Evolutionary conservation across 2,329 filamentous ascomycete genomes (phyloP).

Genomic region (Aspergillus sp.): DNA sequence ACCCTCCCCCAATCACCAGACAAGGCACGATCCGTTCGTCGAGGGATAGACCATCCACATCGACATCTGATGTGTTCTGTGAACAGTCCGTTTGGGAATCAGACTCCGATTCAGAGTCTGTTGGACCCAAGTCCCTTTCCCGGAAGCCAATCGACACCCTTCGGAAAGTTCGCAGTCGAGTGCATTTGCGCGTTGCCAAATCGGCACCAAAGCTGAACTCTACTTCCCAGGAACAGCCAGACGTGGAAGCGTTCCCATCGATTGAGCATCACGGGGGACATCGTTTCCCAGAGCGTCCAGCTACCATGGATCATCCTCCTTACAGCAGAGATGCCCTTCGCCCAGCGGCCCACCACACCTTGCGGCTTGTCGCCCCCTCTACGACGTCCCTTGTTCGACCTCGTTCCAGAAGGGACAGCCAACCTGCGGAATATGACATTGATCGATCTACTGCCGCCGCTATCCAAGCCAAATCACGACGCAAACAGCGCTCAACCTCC

Average conservation of each 20-base stretch:
- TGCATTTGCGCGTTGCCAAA: conserved; percentile 34
- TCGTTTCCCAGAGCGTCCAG: conserved; percentile 12
- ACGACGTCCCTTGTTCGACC: conserved; percentile 27
- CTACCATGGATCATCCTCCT: conserved; percentile 14
- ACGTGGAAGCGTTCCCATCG: conserved; percentile 23
- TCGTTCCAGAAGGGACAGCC: conserved; percentile 21
- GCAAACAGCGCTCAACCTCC: conserved; percentile 25
- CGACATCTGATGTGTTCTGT: conserved; percentile 25
- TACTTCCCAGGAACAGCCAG: conserved; percentile 13
- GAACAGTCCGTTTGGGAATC: conserved; percentile 39
- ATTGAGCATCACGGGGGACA: conserved; percentile 20
- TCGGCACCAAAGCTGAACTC: conserved; percentile 28
- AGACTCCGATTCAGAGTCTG: conserved; percentile 32
- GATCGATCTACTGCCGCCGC: conserved; percentile 32
- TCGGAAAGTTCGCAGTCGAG: conserved; percentile 36
- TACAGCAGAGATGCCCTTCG: conserved; percentile 21
- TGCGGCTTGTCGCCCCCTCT: conserved; percentile 33
- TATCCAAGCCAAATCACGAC: conserved; percentile 29
- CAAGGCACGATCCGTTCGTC: conserved; percentile 21
- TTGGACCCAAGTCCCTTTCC: conserved; percentile 30
- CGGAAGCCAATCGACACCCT: conserved; percentile 34
- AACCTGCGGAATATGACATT: conserved; percentile 20
- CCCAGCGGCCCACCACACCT: conserved; percentile 21
- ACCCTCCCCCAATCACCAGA: conserved; percentile 27
- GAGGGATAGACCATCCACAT: conserved; percentile 28